These are phyloP conservation scores for Alternaria metachromatica DNA, from an alignment of 2,329 filamentous ascomycete species.

Conservation along the genomic window DNA sequence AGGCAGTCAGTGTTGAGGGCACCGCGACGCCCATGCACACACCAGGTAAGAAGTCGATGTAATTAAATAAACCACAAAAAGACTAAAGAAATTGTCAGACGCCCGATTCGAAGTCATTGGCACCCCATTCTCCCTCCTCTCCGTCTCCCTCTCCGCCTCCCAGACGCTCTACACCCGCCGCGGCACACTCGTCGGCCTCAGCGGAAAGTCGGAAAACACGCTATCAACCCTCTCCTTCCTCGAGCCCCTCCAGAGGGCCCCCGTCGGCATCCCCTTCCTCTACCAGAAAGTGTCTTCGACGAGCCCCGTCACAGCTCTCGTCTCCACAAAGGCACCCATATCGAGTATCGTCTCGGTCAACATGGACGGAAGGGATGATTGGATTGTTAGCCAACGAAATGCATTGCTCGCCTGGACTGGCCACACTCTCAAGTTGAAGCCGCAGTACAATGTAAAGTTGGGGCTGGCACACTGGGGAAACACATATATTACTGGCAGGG, in stretches of 20 bases:
- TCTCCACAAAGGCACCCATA: constrained; percentile 84
- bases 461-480: constrained; percentile 89
- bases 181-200: constrained; percentile 87
- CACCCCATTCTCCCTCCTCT: constrained; percentile 89
- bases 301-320: constrained; percentile 83
- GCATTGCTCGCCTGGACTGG: constrained; percentile 97
- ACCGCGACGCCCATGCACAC: constrained; percentile 30
- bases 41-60: constrained; percentile 29
- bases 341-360: constrained; percentile 88
- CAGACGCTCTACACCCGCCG: constrained; percentile 91
- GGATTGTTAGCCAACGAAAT: constrained; percentile 87
- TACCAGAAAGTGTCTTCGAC: constrained; percentile 90
- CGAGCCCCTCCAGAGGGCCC: constrained; percentile 79
- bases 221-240: constrained; percentile 89
- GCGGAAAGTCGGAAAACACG: constrained; percentile 88
- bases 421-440: constrained; percentile 78
- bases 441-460: constrained; percentile 76
- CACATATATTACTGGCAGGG: constrained; percentile 85
- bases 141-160: constrained; percentile 89
- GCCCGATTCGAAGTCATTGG: constrained; percentile 94
- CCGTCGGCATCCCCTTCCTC: constrained; percentile 88
- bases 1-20: constrained; percentile 28
- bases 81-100: constrained; percentile 62
- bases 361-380: constrained; percentile 92
- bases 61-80: neutral